These are phyloP conservation scores for Phytophthora pseudosyringae DNA, from an alignment of 352 stramenopile genomes.

Conservation along the genomic window DNA sequence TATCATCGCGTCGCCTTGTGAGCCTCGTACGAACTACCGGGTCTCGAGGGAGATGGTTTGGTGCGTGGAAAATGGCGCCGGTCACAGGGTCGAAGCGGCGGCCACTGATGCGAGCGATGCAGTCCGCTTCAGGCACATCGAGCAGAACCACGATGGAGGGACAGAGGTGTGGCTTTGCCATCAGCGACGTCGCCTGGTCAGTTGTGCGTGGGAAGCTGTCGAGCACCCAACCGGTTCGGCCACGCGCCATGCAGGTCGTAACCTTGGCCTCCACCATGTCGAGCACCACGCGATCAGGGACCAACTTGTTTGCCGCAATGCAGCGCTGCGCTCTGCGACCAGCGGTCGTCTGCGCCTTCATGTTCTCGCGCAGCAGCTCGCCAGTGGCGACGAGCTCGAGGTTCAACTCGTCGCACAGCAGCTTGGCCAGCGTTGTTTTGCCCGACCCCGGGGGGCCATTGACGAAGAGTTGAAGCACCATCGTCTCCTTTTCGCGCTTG, in stretches of 20 bases:
- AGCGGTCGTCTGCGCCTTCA: slow-evolving; percentile 56
- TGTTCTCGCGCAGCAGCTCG: slow-evolving; percentile 78
- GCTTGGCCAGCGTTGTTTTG: slow-evolving; percentile 73
- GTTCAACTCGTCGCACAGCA: slow-evolving; percentile 61
- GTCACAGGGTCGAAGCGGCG: slow-evolving; percentile 68
- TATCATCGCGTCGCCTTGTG: slow-evolving; percentile 64
- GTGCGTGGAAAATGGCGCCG: slow-evolving; percentile 68
- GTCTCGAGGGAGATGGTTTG: slow-evolving; percentile 48
- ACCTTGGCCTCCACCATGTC: slow-evolving; percentile 81
- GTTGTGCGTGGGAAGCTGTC: slow-evolving; percentile 76
- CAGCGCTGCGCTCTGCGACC: slow-evolving; percentile 69
- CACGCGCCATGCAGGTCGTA: slow-evolving; percentile 34
- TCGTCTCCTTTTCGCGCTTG: slow-evolving; percentile 1
- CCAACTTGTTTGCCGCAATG: slow-evolving; percentile 66
- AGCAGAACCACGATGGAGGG: slow-evolving; percentile 65
- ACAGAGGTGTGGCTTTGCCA: slow-evolving; percentile 47
- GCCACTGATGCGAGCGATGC: slow-evolving; percentile 54
- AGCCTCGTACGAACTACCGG: slow-evolving; percentile 54
- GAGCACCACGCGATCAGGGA: slow-evolving; percentile 77
- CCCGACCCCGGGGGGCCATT: slow-evolving; percentile 69
- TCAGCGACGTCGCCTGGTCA: slow-evolving; percentile 60
- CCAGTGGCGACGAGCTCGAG: slow-evolving; percentile 71
- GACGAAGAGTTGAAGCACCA: slow-evolving; percentile 76
- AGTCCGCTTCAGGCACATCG: slow-evolving; percentile 57
- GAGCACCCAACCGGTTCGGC: slow-evolving; percentile 63